Evolutionary conservation across 2,329 filamentous ascomycete genomes (phyloP), one percentile per base, ranked within the genome.

Genomic region (Paraconiothyrium sp.): DNA sequence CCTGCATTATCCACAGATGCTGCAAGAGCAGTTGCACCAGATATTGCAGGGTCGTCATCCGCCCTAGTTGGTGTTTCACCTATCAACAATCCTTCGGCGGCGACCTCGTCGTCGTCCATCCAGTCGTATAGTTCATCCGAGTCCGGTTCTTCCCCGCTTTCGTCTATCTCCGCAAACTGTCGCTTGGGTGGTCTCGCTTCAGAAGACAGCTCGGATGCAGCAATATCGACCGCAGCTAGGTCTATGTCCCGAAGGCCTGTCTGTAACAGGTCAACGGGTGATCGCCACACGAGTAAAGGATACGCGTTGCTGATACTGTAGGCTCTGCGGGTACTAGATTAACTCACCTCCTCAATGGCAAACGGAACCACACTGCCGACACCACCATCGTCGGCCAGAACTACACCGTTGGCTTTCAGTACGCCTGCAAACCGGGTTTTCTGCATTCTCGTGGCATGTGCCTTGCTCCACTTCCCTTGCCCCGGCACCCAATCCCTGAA

Each of bases 71-170:
- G 60, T 62, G 62, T 60, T 61, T 77, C 77, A 49, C 76, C 69
- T 50, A 80, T 70, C 56, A 80, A 52, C 2, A 79, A 63, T 32
- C 79, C 79, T 63, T 81, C 79, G 35, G 78, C 76, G 13, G 78
- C 75, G 37, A 82, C 79, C 54, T 85, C 83, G 58, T 86, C 84
- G 59, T 90, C 89, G 56, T 90, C 86, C 43, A 85, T 85, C 90
- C 90, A 93, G 14, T 89, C 90, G 70, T 92, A 92, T 70, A 91
- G 88, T 65, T 92, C 90, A 61, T 90, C 88, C 22, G 77, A 80
- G 16, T 84, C 83, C 34, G 85, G 86, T 47, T 89, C 87, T 64
- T 86, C 90, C 63, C 89, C 87, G 56, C 84, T 85, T 4, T 88
- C 85, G 37, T 81, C 82, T 57, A 90, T 82, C 74, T 92, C 81